Evolutionary conservation across 495 filamentous ascomycete species (phyloP).

Genomic region (Aeminium ludgeri): DNA sequence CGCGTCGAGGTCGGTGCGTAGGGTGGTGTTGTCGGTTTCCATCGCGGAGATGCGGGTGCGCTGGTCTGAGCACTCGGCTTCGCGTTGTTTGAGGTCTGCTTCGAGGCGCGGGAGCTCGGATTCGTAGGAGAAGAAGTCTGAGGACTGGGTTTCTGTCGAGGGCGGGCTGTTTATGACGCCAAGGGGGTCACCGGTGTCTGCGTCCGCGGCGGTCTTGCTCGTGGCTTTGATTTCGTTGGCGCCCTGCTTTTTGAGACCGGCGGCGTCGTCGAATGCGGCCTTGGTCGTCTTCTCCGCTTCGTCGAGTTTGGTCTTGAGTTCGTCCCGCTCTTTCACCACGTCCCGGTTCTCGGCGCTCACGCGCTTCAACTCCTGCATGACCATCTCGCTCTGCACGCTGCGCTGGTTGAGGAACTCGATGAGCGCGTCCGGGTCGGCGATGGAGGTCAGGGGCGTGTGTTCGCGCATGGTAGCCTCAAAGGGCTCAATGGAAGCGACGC

Average conservation of each 20-base stretch:
- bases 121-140: constrained; percentile 65
- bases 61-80: constrained; percentile 17
- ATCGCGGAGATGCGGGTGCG: constrained; percentile 12
- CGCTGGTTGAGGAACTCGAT: constrained; percentile 90
- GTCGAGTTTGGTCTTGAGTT: constrained; percentile 55
- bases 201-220: not conserved
- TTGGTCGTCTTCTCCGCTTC: constrained; percentile 49
- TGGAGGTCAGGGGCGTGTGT: constrained; percentile 76
- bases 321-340: constrained; percentile 61
- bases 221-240: not conserved
- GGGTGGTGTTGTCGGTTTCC: constrained; percentile 8
- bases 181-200: not conserved
- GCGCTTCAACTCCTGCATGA: constrained; percentile 81
- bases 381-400: constrained; percentile 71
- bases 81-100: constrained; percentile 18
- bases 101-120: constrained; percentile 49
- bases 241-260: constrained; percentile 15
- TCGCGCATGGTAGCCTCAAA: constrained; percentile 85
- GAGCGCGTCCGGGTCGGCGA: constrained; percentile 66
- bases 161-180: constrained; percentile 1
- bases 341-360: constrained; percentile 64
- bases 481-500: constrained; percentile 68
- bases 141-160: constrained; percentile 28
- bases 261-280: constrained; percentile 27
- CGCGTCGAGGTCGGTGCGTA: constrained; percentile 5